Conservation (phyloP, 2,329 filamentous ascomycete species). For the Hymenoscyphus infarciens region DNA sequence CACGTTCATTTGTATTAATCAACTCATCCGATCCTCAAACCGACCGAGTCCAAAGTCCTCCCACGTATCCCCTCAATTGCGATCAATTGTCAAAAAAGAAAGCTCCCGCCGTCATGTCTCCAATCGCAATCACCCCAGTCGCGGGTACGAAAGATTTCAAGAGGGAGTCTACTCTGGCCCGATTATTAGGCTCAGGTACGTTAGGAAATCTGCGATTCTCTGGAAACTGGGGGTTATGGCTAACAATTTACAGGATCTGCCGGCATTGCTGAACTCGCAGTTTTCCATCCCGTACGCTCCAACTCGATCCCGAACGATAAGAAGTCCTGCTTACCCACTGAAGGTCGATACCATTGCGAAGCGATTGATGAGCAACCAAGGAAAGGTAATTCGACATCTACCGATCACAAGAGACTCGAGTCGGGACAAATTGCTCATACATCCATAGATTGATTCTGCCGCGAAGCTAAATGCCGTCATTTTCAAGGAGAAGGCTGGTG, state of each 20-base stretch:
- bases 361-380: constrained; percentile 97
- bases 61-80: not conserved
- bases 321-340: constrained; percentile 31
- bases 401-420: not conserved
- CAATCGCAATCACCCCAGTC: constrained; percentile 38
- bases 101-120: constrained; percentile 18
- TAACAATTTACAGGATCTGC: constrained; percentile 64
- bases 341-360: constrained; percentile 98
- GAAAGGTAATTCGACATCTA: constrained; percentile 48
- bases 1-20: not conserved
- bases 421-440: not conserved
- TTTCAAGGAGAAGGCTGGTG: constrained; percentile 83
- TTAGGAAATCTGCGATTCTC: not conserved
- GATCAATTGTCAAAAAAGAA: not conserved
- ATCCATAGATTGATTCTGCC: constrained; percentile 49
- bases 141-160: constrained; percentile 31
- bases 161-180: constrained; percentile 80
- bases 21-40: not conserved
- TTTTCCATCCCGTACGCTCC: constrained; percentile 78
- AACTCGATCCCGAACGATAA: constrained; percentile 15
- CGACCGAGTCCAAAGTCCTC: not conserved
- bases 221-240: constrained; percentile 1
- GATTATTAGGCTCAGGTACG: constrained; percentile 86
- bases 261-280: constrained; percentile 86
- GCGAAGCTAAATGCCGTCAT: constrained; percentile 82